These are phyloP conservation scores for Mikania micrantha DNA, from an alignment of 129 eudicot genomes.

Conservation along the genomic window DNA sequence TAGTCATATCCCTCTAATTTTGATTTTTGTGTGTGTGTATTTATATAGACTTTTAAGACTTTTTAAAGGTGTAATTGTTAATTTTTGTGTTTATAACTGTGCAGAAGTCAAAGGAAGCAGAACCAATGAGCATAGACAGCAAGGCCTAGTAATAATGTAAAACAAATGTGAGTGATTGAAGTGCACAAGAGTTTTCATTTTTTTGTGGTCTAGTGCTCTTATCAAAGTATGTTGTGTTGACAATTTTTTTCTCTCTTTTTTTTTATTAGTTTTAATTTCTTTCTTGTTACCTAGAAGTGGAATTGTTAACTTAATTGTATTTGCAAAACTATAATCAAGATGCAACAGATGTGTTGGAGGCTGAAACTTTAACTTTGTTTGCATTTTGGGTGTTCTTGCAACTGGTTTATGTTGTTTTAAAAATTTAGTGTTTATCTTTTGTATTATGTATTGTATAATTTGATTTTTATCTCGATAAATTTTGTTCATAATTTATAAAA, in stretches of 20 bases:
- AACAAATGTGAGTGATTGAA: not conserved
- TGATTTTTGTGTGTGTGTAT: too few relatives aligned
- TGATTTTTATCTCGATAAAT: too few relatives aligned
- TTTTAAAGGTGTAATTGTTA: not conserved
- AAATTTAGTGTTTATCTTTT: too few relatives aligned
- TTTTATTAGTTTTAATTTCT: not conserved
- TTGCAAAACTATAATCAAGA: not conserved
- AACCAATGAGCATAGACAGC: slow-evolving; percentile 71
- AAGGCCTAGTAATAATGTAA: slow-evolving; percentile 33
- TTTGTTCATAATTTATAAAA: too few relatives aligned
- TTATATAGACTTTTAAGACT: too few relatives aligned
- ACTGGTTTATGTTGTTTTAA: too few relatives aligned
- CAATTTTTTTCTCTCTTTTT: not conserved
- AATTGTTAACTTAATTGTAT: slow-evolving; percentile 6
- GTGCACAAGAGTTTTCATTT: not conserved
- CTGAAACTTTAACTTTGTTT: not conserved
- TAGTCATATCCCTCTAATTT: not conserved
- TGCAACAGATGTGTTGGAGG: not conserved
- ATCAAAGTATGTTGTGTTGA: slow-evolving; percentile 1
- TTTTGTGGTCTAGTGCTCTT: slow-evolving; percentile 20
- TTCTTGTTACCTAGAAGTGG: not conserved
- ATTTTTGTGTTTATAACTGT: not conserved
- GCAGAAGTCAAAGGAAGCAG: slow-evolving; percentile 65
- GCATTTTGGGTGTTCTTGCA: not conserved
- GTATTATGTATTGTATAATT: too few relatives aligned